Evolutionary conservation across 2,329 filamentous ascomycete genomes (phyloP).

Genomic region (Ceratocystis harringtonii): DNA sequence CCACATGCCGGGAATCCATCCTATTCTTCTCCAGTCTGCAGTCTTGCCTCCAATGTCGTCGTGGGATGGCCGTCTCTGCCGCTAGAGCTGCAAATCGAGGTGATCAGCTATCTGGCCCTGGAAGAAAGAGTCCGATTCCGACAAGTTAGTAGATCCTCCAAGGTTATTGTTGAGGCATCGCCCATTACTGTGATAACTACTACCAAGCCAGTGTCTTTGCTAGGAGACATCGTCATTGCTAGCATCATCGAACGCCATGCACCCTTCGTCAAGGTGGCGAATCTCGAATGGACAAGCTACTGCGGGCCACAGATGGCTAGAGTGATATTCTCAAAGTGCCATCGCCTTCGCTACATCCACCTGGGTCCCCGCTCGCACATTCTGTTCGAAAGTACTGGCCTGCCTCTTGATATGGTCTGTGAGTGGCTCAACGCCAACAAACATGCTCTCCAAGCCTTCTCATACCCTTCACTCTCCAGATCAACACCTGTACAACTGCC

Average conservation of each 20-base stretch:
- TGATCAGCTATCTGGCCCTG: not conserved
- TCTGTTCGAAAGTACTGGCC: not conserved
- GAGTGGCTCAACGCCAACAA: not conserved
- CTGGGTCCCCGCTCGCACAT: not conserved
- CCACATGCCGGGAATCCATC: not conserved
- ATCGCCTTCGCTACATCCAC: not conserved
- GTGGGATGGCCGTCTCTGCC: not conserved
- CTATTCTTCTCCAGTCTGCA: not conserved
- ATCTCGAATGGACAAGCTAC: not conserved
- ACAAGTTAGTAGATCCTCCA: not conserved
- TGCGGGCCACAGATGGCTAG: not conserved
- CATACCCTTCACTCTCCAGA: not conserved
- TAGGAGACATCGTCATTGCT: not conserved
- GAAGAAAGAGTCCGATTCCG: not conserved
- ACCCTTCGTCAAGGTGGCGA: not conserved
- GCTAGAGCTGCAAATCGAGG: not conserved
- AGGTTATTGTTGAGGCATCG: not conserved
- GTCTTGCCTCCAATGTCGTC: not conserved
- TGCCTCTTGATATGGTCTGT: not conserved
- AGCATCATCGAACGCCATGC: not conserved
- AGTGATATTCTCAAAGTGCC: not conserved
- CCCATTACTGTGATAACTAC: not conserved
- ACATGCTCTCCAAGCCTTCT: not conserved
- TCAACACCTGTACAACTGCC: not conserved
- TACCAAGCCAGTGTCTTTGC: not conserved